A percentile compares a stretch with the other conserved stretches of the same genome.
Evolutionary conservation across 1,139 yeast genomes (phyloP).

Genomic region (Blastobotrys aristatus): DNA sequence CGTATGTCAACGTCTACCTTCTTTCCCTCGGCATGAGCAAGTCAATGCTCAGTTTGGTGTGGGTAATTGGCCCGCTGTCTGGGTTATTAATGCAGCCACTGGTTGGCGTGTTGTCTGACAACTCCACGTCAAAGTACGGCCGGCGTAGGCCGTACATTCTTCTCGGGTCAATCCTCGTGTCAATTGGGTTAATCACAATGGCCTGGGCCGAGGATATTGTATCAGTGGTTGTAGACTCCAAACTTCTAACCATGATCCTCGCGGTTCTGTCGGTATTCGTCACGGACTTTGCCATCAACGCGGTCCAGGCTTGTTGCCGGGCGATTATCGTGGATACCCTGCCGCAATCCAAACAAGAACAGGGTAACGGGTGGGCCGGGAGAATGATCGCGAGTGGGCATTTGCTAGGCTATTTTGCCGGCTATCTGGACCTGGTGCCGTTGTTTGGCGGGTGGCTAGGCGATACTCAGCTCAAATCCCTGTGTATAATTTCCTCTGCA

Average conservation of each 20-base stretch:
- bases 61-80: slow-evolving; percentile 61
- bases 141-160: slow-evolving; percentile 52
- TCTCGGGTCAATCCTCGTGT: slow-evolving; percentile 47
- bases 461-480: slow-evolving; percentile 46
- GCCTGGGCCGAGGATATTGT: slow-evolving; percentile 45
- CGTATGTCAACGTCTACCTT: slow-evolving; percentile 37
- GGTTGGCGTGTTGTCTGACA: slow-evolving; percentile 52
- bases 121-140: slow-evolving; percentile 42
- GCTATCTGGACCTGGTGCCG: slow-evolving; percentile 40
- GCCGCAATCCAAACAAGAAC: slow-evolving; percentile 48
- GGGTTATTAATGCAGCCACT: slow-evolving; percentile 58
- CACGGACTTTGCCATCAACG: slow-evolving; percentile 52
- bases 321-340: slow-evolving; percentile 56
- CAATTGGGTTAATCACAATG: slow-evolving; percentile 41
- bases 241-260: slow-evolving; percentile 33
- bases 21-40: slow-evolving; percentile 53
- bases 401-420: slow-evolving; percentile 46
- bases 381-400: slow-evolving; percentile 58
- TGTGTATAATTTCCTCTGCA: slow-evolving; percentile 43
- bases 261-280: slow-evolving; percentile 49
- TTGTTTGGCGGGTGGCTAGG: slow-evolving; percentile 39
- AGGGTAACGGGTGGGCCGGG: slow-evolving; percentile 71
- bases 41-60: slow-evolving; percentile 47
- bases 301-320: slow-evolving; percentile 55
- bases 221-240: slow-evolving; percentile 12